Evolutionary conservation across 2,329 filamentous ascomycete genomes (phyloP).

Genomic region (Penicillium hordei): DNA sequence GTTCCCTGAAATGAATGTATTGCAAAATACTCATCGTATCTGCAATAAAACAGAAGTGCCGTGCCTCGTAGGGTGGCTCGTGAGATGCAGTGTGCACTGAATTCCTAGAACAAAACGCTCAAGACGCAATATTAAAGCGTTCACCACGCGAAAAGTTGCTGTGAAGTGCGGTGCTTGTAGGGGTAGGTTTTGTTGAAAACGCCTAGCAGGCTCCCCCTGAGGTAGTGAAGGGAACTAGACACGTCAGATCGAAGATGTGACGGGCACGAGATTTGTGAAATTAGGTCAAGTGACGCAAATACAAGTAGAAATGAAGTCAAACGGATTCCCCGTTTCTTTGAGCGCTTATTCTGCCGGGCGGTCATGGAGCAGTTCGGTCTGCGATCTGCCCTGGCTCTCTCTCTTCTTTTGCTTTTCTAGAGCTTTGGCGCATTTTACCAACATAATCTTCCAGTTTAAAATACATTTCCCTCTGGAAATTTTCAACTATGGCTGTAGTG

Average conservation of each 20-base stretch:
- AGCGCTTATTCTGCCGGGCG: constrained; percentile 32
- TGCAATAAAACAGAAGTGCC: neutral
- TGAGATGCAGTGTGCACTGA: neutral
- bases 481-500: constrained; percentile 40
- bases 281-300: neutral
- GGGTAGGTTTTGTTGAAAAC: neutral
- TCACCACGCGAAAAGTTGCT: neutral
- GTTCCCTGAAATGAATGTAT: neutral
- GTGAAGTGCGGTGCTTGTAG: neutral
- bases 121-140: neutral
- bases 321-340: neutral
- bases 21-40: constrained; percentile 9
- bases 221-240: neutral
- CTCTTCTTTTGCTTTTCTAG: constrained; percentile 11
- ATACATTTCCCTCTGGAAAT: constrained; percentile 3
- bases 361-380: constrained; percentile 13
- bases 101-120: neutral
- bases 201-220: neutral
- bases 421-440: constrained; percentile 3
- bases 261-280: neutral
- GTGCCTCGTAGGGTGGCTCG: neutral
- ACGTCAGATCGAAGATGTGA: neutral
- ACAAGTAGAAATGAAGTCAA: neutral
- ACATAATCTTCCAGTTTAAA: neutral
- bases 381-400: constrained; percentile 11